Evolutionary conservation across 2,329 filamentous ascomycete species (phyloP).

Genomic region (Coniella lustricola): DNA sequence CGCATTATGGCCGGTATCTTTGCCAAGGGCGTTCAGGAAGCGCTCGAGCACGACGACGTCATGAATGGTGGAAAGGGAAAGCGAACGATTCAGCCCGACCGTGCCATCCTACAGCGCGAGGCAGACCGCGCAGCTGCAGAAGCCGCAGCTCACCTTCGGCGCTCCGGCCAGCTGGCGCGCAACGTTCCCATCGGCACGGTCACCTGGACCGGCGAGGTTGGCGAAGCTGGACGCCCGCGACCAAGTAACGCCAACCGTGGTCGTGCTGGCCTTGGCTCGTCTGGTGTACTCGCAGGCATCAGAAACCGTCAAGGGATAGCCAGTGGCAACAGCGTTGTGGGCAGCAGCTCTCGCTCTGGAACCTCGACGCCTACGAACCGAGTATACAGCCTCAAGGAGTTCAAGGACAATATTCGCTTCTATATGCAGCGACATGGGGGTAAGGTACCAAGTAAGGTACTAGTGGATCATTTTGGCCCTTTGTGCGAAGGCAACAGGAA

Average conservation of each 20-base stretch:
- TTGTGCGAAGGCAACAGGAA: conserved; percentile 63
- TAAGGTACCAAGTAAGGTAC: conserved; percentile 70
- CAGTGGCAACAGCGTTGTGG: conserved; percentile 26
- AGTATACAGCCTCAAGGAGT: conserved; percentile 51
- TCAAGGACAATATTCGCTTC: conserved; percentile 64
- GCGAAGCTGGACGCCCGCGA: conserved; percentile 66
- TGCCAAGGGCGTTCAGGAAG: conserved; percentile 78
- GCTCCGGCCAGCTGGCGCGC: conserved; percentile 65
- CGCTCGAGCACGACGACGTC: conserved; percentile 88
- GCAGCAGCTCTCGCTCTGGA: conserved; percentile 37
- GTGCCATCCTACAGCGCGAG: conserved; percentile 71
- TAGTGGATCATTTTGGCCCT: conserved; percentile 84
- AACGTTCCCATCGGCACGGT: conserved; percentile 74
- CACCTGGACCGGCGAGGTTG: conserved; percentile 87
- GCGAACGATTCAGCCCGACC: conserved; percentile 64
- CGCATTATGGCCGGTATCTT: conserved; percentile 88
- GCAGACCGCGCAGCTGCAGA: conserved; percentile 71
- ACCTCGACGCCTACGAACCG: conserved; percentile 31
- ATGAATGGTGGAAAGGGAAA: conserved; percentile 66
- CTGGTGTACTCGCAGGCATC: conserved; percentile 49
- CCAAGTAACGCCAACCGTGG: conserved; percentile 39
- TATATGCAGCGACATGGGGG: conserved; percentile 76
- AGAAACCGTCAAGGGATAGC: conserved; percentile 48
- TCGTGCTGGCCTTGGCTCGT: conserved; percentile 46
- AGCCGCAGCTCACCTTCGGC: conserved; percentile 69